phyloP scores from a whole-genome alignment of 73 alveolate species.

The Tetrahymena malaccensis region DNA sequence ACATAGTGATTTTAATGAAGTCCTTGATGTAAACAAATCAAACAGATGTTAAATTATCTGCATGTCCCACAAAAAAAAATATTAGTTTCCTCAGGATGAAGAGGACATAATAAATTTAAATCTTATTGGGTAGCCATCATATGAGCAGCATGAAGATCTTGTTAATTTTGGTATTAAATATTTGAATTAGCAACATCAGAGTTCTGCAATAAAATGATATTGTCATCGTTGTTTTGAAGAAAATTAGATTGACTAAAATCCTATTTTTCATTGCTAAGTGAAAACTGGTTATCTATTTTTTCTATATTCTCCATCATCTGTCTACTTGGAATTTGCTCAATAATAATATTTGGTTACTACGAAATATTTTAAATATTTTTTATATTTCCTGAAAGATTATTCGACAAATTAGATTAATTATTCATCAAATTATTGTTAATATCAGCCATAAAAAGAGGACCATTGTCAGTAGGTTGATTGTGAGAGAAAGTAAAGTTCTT shows the following conservation, averaged over 20 bases:
- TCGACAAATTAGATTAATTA: not conserved
- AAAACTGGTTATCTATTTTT: not conserved
- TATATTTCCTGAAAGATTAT: not conserved
- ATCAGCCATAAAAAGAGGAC: not conserved
- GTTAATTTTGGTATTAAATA: not conserved
- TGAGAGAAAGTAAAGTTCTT: not conserved
- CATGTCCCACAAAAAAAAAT: not conserved
- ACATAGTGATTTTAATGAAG: not conserved
- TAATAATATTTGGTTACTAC: not conserved
- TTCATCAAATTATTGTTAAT: not conserved
- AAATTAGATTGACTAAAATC: not conserved
- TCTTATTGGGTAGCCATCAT: not conserved
- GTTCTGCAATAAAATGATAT: not conserved
- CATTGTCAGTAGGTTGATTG: not conserved
- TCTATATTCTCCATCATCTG: not conserved
- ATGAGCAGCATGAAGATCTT: not conserved
- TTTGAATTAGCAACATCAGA: not conserved
- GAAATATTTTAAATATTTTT: too few relatives aligned
- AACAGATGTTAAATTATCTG: not conserved
- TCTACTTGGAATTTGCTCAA: not conserved
- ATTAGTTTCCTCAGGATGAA: not conserved
- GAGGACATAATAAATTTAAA: not conserved
- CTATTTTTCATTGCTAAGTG: not conserved
- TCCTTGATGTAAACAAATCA: not conserved
- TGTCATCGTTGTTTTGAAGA: not conserved